These are phyloP conservation scores for Spergularia marina DNA, from an alignment of 148 eudicot genomes.

Conservation along the genomic window DNA sequence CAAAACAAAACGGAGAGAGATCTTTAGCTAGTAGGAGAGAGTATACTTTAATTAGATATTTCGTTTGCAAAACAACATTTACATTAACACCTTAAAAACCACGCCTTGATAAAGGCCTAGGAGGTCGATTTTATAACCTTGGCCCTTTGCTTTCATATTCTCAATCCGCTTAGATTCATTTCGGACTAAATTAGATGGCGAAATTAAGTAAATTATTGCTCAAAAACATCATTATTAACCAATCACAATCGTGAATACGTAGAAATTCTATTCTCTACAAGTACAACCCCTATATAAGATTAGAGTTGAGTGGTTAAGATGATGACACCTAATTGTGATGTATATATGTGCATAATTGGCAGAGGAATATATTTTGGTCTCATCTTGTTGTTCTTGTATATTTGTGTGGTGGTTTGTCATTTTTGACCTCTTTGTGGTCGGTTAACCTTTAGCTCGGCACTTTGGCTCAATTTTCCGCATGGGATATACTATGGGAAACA, in stretches of 20 bases:
- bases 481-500: neutral
- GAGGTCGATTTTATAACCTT: no score
- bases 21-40: no score
- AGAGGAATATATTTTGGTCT: neutral
- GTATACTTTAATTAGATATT: neutral
- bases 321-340: conserved; percentile 14
- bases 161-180: no score
- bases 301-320: neutral
- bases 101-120: no score
- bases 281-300: neutral
- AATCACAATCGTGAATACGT: conserved; percentile 7
- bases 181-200: no score
- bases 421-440: conserved; percentile 5
- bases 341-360: neutral
- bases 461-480: neutral
- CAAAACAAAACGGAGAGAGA: no score
- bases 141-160: no score
- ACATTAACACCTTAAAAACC: no score
- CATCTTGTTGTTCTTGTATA: neutral
- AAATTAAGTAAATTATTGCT: neutral
- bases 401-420: neutral
- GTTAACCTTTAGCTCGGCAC: neutral
- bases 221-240: conserved; percentile 3
- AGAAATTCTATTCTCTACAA: neutral
- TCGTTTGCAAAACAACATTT: neutral